phyloP scores from a whole-genome alignment of 768 basidiomycete species.

The Panaeolus cyanescens region DNA sequence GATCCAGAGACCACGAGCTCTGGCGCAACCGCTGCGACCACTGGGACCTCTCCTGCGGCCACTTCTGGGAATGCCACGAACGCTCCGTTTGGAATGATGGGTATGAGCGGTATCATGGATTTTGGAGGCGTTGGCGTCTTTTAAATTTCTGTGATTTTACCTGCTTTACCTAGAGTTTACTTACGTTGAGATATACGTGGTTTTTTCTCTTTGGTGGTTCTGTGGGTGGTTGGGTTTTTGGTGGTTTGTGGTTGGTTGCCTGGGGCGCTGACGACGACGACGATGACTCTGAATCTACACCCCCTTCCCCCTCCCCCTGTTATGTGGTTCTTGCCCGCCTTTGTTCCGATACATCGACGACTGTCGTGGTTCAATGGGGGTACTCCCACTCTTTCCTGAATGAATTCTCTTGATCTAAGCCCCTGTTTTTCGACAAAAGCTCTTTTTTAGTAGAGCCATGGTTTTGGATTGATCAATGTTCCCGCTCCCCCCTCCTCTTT shows the following conservation, averaged over 20 bases:
- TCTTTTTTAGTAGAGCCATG: background rate
- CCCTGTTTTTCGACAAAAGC: background rate
- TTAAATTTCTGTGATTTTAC: constrained; percentile 11
- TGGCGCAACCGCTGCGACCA: background rate
- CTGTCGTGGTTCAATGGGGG: background rate
- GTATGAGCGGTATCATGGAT: constrained; percentile 19
- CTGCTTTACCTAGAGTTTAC: constrained; percentile 1
- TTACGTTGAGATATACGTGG: constrained; percentile 1
- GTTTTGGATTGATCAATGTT: background rate
- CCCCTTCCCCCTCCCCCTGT: background rate
- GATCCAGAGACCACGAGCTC: background rate
- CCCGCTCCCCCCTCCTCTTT: background rate
- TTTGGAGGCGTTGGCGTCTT: constrained; percentile 19
- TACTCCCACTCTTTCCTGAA: background rate
- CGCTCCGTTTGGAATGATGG: constrained; percentile 3
- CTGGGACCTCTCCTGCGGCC: background rate
- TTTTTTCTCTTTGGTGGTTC: background rate
- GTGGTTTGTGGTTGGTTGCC: background rate
- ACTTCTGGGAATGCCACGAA: background rate
- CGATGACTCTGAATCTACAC: background rate
- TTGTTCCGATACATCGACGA: background rate
- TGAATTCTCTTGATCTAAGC: background rate
- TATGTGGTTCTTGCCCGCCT: background rate
- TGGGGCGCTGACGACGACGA: background rate
- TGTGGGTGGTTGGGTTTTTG: background rate